These are phyloP conservation scores for Hansenula lynferdii DNA, from an alignment of 1,139 yeast species.

Conservation along the genomic window DNA sequence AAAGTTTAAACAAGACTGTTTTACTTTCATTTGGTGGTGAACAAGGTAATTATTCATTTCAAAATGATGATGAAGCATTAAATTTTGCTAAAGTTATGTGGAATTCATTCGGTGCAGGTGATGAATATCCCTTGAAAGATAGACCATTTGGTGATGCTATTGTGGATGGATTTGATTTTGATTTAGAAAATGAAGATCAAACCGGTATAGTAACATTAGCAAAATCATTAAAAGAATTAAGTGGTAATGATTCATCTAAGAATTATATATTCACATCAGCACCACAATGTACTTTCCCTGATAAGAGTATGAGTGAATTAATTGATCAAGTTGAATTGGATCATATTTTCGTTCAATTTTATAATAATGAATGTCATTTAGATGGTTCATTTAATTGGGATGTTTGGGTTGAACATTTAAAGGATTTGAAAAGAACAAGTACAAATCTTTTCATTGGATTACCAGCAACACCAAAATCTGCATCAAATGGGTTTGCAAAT, in stretches of 20 bases:
- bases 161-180: constrained; percentile 62
- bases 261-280: constrained; percentile 71
- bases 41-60: constrained; percentile 52
- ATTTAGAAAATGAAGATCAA: constrained; percentile 45
- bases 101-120: constrained; percentile 67
- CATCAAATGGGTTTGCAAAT: constrained; percentile 51
- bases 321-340: constrained; percentile 55
- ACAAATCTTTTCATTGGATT: constrained; percentile 59
- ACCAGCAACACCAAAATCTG: constrained; percentile 55
- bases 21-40: constrained; percentile 79
- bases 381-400: constrained; percentile 57
- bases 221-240: constrained; percentile 24
- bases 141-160: constrained; percentile 66
- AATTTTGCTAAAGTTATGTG: constrained; percentile 63
- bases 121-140: neutral
- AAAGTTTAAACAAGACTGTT: constrained; percentile 59
- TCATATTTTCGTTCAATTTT: constrained; percentile 77
- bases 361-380: constrained; percentile 69
- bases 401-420: constrained; percentile 61
- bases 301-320: constrained; percentile 57
- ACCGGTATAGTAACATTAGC: constrained; percentile 53
- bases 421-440: constrained; percentile 44
- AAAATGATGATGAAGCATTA: constrained; percentile 48
- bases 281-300: constrained; percentile 85
- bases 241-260: constrained; percentile 23